Conservation (phyloP, 2,329 filamentous ascomycete species). For the Penicillium sp. region DNA sequence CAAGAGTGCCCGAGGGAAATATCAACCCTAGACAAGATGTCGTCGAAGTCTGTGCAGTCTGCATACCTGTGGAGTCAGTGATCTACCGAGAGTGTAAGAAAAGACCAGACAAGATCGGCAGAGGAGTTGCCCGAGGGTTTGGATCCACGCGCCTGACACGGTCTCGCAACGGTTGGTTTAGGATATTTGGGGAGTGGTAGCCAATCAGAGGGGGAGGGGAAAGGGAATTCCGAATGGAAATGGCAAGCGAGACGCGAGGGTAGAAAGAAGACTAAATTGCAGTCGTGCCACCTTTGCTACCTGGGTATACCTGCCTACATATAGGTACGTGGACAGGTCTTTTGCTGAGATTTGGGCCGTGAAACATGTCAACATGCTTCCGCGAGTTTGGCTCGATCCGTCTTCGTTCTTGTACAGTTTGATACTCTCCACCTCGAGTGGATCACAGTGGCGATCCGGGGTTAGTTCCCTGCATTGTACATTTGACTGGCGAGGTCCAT, state of each 20-base stretch:
- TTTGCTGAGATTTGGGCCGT: background rate
- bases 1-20: background rate
- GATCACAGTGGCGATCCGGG: constrained; percentile 27
- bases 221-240: constrained; percentile 4
- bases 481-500: background rate
- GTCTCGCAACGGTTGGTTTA: constrained; percentile 68
- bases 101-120: constrained; percentile 68
- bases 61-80: background rate
- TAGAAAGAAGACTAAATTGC: constrained; percentile 2
- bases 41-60: background rate
- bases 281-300: constrained; percentile 14
- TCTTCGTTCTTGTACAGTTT: background rate
- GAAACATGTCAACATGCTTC: background rate
- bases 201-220: constrained; percentile 14
- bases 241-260: constrained; percentile 13
- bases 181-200: constrained; percentile 57
- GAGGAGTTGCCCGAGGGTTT: constrained; percentile 55
- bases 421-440: constrained; percentile 18
- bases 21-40: background rate
- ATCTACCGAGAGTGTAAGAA: background rate
- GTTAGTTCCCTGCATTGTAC: constrained; percentile 12
- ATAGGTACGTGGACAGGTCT: constrained; percentile 1
- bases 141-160: constrained; percentile 60
- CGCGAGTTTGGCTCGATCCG: too few relatives aligned
- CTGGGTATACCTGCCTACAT: constrained; percentile 7